Conservation (phyloP, 2,329 filamentous ascomycete species). For the Macrophomina tecta region DNA sequence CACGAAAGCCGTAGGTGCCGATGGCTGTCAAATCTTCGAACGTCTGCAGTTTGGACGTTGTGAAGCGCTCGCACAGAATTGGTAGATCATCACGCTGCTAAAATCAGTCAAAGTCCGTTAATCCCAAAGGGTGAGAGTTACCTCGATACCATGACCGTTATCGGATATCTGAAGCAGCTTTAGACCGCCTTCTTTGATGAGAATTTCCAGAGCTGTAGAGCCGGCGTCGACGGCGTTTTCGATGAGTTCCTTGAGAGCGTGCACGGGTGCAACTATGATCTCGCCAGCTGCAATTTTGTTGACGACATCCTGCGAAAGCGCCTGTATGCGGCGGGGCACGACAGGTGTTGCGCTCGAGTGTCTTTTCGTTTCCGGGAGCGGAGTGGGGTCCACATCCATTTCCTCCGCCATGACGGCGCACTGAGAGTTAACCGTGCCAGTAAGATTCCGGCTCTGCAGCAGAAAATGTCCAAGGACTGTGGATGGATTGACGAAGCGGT, state of each 20-base stretch:
- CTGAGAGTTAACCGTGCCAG: neutral
- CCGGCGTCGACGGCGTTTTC: slow-evolving; percentile 99
- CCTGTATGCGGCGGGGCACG: slow-evolving; percentile 63
- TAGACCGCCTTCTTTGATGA: slow-evolving; percentile 93
- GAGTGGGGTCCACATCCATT: slow-evolving; percentile 39
- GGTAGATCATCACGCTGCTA: slow-evolving; percentile 82
- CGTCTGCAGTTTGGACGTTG: slow-evolving; percentile 90
- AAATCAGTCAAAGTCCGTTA: slow-evolving; percentile 28
- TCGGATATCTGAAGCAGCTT: slow-evolving; percentile 97
- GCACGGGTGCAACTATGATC: slow-evolving; percentile 96
- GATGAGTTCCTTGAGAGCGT: slow-evolving; percentile 94
- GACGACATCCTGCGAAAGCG: slow-evolving; percentile 88
- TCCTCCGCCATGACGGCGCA: slow-evolving; percentile 36
- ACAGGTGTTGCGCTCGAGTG: slow-evolving; percentile 39
- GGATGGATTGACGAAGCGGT: neutral
- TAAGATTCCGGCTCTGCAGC: neutral
- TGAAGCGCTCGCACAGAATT: slow-evolving; percentile 94
- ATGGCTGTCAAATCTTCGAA: slow-evolving; percentile 94
- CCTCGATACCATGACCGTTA: slow-evolving; percentile 94
- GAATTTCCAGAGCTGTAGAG: slow-evolving; percentile 84
- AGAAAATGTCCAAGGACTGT: neutral
- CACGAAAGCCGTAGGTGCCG: slow-evolving; percentile 95
- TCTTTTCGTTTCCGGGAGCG: slow-evolving; percentile 44
- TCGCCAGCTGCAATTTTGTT: slow-evolving; percentile 99
- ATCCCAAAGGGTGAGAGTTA: slow-evolving; percentile 45